Evolutionary conservation across 352 stramenopile genomes (phyloP).

Genomic region (Phytophthora lateralis): DNA sequence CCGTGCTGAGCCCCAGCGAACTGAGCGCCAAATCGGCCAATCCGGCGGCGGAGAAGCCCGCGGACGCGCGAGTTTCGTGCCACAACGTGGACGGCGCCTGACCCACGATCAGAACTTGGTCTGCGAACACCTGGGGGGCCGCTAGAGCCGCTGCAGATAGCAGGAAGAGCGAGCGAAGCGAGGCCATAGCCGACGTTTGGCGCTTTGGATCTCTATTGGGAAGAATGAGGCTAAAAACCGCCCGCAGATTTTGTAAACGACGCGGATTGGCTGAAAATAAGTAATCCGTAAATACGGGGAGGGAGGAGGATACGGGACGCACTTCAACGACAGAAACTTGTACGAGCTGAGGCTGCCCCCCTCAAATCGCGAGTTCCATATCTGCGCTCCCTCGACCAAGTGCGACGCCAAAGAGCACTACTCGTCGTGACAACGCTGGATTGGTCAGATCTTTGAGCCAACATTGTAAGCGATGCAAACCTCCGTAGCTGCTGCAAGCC

Average conservation of each 20-base stretch:
- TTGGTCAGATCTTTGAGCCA: too few species aligned
- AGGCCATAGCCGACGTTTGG: conserved; percentile 26
- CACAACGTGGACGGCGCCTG: conserved; percentile 23
- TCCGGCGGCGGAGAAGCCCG: conserved; percentile 36
- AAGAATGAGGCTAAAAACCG: conserved; percentile 17
- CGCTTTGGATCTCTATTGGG: conserved; percentile 16
- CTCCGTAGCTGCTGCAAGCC: too few species aligned
- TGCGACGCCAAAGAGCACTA: too few species aligned
- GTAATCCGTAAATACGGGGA: background rate
- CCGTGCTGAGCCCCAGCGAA: conserved; percentile 38
- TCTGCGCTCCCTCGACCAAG: too few species aligned
- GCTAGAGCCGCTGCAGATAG: conserved; percentile 19
- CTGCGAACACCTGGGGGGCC: conserved; percentile 12
- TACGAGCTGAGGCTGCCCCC: too few species aligned
- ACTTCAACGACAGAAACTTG: too few species aligned
- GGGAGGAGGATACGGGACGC: background rate
- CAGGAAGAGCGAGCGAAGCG: conserved; percentile 11
- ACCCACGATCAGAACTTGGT: conserved; percentile 39
- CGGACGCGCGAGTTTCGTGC: conserved; percentile 21
- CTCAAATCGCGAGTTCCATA: too few species aligned
- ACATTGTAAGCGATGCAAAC: too few species aligned
- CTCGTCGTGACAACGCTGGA: too few species aligned
- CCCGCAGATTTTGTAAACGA: background rate
- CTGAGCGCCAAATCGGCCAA: conserved; percentile 47
- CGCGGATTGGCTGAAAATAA: conserved; percentile 8